These are phyloP conservation scores for Syzygium grande DNA, from an alignment of 345 rosid genomes.

Conservation along the genomic window DNA sequence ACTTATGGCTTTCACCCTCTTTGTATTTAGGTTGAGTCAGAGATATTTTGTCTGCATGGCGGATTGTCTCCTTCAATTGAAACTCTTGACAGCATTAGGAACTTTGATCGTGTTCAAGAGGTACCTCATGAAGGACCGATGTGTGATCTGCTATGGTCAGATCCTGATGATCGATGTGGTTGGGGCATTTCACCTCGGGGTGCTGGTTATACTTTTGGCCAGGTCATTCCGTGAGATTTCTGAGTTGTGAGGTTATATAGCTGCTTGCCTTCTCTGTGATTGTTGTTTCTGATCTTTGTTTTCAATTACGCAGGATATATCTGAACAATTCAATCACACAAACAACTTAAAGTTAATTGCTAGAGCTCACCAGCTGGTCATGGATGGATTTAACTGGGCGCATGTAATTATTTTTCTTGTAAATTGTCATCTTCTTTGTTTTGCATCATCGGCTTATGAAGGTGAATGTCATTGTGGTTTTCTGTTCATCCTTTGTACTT, in stretches of 20 bases:
- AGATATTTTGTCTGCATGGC: constrained; percentile 98
- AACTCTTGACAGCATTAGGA: constrained; percentile 90
- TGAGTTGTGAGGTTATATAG: background rate
- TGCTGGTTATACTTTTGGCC: constrained; percentile 98
- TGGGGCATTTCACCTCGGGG: constrained; percentile 99
- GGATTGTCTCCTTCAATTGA: constrained; percentile 97
- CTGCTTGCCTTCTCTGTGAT: background rate
- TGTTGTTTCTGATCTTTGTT: background rate
- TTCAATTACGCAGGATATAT: constrained; percentile 57
- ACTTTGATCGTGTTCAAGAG: constrained; percentile 95
- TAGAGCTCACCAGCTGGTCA: constrained; percentile 96
- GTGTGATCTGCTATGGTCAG: constrained; percentile 99
- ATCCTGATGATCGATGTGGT: constrained; percentile 96
- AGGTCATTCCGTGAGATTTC: constrained; percentile 25
- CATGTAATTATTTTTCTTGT: constrained; percentile 42
- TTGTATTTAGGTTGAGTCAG: constrained; percentile 78
- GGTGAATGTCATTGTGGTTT: background rate
- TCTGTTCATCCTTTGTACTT: background rate
- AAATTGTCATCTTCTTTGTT: background rate
- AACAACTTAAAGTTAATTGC: constrained; percentile 89
- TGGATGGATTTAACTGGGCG: constrained; percentile 99
- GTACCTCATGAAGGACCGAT: constrained; percentile 99
- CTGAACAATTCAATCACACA: constrained; percentile 93
- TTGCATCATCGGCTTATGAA: background rate
- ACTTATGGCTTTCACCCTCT: background rate